Evolutionary conservation across 176 grass and related monocot species (phyloP).

Genomic region (Guadua angustifolia): DNA sequence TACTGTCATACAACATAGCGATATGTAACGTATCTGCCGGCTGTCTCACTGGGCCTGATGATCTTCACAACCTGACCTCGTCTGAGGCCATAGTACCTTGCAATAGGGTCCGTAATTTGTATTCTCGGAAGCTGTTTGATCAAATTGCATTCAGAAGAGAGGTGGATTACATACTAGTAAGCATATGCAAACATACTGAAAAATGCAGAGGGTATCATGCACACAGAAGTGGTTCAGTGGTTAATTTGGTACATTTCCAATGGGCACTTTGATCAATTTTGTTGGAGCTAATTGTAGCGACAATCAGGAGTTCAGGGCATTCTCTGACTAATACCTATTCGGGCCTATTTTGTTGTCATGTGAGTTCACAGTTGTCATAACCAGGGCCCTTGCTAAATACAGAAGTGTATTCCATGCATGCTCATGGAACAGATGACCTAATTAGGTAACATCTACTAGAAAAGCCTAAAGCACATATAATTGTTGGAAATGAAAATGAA

Average conservation of each 20-base stretch:
- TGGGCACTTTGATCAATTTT: not conserved
- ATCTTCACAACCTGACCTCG: conserved; percentile 88
- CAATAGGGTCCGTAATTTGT: conserved; percentile 82
- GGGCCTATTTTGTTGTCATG: not conserved
- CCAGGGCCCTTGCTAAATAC: not conserved
- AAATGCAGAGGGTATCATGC: not conserved
- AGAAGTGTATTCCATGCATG: not conserved
- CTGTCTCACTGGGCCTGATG: conserved; percentile 85
- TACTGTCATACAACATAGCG: conserved; percentile 71
- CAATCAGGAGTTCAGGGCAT: not conserved
- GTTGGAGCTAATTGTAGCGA: not conserved
- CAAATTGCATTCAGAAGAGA: conserved; percentile 36
- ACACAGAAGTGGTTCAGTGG: not conserved
- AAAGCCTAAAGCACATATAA: not conserved
- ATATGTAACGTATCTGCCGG: conserved; percentile 88
- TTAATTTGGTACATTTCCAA: conserved; percentile 4
- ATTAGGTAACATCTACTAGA: conserved; percentile 2
- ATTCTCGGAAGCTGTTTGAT: conserved; percentile 79
- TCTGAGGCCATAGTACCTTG: conserved; percentile 81
- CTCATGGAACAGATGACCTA: not conserved
- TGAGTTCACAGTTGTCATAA: not conserved
- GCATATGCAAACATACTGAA: not conserved
- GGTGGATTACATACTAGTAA: conserved; percentile 29
- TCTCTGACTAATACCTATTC: not conserved
- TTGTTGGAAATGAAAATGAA: conserved; percentile 25